A percentile compares a stretch with the other conserved stretches of the same genome.
Conservation (phyloP, 2,329 filamentous ascomycete species). For the Albophoma yamanashiensis region DNA sequence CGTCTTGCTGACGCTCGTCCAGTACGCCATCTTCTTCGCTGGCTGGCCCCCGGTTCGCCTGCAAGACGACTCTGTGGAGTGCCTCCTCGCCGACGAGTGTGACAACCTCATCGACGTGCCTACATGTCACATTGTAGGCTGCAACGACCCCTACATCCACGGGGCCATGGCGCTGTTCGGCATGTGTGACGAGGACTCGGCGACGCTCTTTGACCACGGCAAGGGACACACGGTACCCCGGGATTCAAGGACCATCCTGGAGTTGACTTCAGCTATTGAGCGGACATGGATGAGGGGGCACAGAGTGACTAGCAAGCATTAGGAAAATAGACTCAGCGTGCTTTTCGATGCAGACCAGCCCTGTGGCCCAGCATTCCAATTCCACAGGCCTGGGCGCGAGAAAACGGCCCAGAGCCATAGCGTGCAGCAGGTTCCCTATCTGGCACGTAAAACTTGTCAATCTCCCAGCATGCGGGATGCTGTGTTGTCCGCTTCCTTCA, state of each 20-base stretch:
- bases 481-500: not conserved
- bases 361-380: not conserved
- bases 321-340: not conserved
- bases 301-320: not conserved
- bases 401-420: not conserved
- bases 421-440: not conserved
- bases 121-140: constrained; percentile 42
- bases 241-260: constrained; percentile 35
- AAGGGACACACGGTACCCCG: constrained; percentile 53
- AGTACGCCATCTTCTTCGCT: constrained; percentile 40
- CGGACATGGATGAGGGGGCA: not conserved
- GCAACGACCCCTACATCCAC: constrained; percentile 48
- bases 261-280: constrained; percentile 19
- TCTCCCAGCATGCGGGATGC: not conserved
- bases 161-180: constrained; percentile 52
- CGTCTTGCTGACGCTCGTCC: not conserved
- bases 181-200: constrained; percentile 48
- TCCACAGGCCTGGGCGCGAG: not conserved
- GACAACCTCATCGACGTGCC: constrained; percentile 39
- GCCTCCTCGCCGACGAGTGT: constrained; percentile 36
- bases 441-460: not conserved
- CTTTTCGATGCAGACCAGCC: not conserved
- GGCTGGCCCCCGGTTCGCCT: constrained; percentile 42
- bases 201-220: constrained; percentile 53
- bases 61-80: constrained; percentile 22